A percentile compares a stretch with the other conserved stretches of the same genome.
Evolutionary conservation across 805 yeast genomes (phyloP).

Genomic region (Metschnikowia hibisci): DNA sequence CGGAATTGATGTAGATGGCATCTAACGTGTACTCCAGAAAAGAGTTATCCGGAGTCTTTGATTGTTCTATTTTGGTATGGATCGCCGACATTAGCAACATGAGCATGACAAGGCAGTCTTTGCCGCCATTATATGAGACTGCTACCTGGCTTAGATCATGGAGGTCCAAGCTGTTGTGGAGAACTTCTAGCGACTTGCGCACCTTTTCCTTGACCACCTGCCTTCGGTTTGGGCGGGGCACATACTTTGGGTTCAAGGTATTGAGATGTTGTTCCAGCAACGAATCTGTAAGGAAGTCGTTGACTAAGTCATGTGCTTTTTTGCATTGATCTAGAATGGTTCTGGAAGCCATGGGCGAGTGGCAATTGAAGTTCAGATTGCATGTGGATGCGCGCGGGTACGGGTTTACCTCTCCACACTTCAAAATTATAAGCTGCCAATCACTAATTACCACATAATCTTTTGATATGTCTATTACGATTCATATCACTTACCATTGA

Average conservation of each 20-base stretch:
- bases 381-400: too few relatives aligned
- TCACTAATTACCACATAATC: too few relatives aligned
- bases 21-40: conserved; percentile 36
- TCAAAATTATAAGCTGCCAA: too few relatives aligned
- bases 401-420: too few relatives aligned
- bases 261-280: conserved; percentile 27
- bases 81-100: conserved; percentile 62
- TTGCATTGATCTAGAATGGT: conserved; percentile 23
- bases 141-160: conserved; percentile 54
- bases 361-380: background rate
- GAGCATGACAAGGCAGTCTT: conserved; percentile 90
- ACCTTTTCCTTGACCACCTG: conserved; percentile 27
- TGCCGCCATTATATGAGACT: conserved; percentile 92
- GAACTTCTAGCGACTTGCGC: conserved; percentile 24
- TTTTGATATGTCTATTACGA: too few relatives aligned
- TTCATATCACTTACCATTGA: too few relatives aligned
- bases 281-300: conserved; percentile 27
- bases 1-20: conserved; percentile 74
- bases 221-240: conserved; percentile 21
- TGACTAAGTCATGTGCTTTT: conserved; percentile 31
- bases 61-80: conserved; percentile 22
- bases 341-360: background rate
- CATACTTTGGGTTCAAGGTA: conserved; percentile 17
- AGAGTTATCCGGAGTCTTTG: background rate
- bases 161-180: conserved; percentile 26